Evolutionary conservation across 2,329 filamentous ascomycete genomes (phyloP), one percentile per base, ranked within the genome.

Genomic region (Cytospora paraplurivora): DNA sequence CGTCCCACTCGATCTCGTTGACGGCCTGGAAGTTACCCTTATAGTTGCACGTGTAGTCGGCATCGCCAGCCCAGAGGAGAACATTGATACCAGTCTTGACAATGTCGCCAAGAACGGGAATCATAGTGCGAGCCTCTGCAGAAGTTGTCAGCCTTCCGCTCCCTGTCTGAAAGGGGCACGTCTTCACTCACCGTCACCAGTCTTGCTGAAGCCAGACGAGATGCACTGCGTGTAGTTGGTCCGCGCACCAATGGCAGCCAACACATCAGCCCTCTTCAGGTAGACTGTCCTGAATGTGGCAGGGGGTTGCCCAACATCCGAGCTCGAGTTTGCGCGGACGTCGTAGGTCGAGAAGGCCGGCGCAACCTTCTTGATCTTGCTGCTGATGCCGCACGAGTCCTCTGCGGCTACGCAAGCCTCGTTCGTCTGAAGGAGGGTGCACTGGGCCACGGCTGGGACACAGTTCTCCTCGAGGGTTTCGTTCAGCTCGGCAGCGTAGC

Each of bases 1-100:
- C 76, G 1, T 72, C 64, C 69, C 78, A 85, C 13, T 76, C 72
- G 32, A 86, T 73, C 0, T 76, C 74, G 38, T 85, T 76, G 1
- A 81, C 78, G 1, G 78, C 78, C 12, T 72, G 75, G 7, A 81
- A 74, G 37, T 76, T 78, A n/a, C 84, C 84, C 35, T 81, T 73
- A 80, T 82, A 85, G 72, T 86, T 86, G 68, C 82, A 86, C 59
- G 85, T 83, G 73, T 78, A 85, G 68, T 87, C 84, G 69, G 65
- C 5, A 12, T 85, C 84, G 38, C 83, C 83, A 0, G 83, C 82
- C 82, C 82, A 86, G 51, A 85, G 72, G 2, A 85, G 68, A 1
- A 82, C 79, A 27, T 75, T 76, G 37, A 85, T 77, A 2, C 80
- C 81, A 8, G 77, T 77, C 66, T 79, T 73, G 19, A 84, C 77